phyloP scores from a whole-genome alignment of 495 filamentous ascomycete species.

The Tuber magnatum region DNA sequence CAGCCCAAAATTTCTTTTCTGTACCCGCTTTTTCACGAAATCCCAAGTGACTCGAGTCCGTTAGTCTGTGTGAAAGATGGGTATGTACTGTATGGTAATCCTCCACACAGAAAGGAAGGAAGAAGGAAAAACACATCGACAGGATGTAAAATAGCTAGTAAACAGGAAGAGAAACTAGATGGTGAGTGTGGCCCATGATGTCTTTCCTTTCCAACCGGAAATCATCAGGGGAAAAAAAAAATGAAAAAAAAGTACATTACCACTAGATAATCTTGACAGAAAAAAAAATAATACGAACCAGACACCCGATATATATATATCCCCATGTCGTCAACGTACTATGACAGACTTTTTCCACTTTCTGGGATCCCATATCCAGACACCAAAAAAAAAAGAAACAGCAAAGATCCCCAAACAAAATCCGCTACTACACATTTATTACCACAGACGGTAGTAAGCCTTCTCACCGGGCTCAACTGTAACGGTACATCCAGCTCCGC shows the following conservation, averaged over 20 bases:
- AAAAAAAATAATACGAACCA: neutral
- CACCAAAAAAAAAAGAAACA: neutral
- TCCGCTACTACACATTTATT: neutral
- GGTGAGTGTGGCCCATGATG: neutral
- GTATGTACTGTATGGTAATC: neutral
- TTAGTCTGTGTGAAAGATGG: neutral
- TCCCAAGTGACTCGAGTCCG: neutral
- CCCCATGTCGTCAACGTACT: neutral
- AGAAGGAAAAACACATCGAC: neutral
- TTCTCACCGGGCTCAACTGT: conserved; percentile 16
- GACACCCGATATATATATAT: neutral
- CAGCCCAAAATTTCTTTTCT: neutral
- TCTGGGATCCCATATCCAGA: neutral
- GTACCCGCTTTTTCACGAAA: neutral
- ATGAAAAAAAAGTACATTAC: neutral
- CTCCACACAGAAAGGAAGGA: neutral
- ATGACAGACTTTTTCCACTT: neutral
- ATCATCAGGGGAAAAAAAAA: neutral
- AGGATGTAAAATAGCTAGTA: conserved; percentile 1
- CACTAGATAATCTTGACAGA: neutral
- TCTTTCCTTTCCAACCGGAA: neutral
- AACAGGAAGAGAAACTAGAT: neutral
- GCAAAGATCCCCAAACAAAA: conserved; percentile 5
- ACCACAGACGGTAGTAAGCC: conserved; percentile 13
- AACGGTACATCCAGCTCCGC: conserved; percentile 26